phyloP scores from a whole-genome alignment of 2,329 filamentous ascomycete genomes.

The Dothiorella sarmentorum region DNA sequence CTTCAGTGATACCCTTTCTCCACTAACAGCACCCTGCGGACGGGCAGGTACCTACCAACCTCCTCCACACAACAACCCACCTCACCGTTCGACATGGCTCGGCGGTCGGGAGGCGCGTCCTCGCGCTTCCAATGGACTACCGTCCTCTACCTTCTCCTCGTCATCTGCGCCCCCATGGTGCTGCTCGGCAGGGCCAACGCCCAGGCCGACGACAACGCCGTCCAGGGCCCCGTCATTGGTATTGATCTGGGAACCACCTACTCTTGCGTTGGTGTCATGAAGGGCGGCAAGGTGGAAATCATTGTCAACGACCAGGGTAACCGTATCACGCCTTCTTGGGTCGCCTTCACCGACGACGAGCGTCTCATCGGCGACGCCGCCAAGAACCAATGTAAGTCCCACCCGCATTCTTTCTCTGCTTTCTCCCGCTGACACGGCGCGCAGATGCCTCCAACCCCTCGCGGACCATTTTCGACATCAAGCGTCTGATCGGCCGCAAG shows the following conservation, averaged over 20 bases:
- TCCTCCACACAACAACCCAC: background rate
- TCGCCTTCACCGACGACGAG: conserved; percentile 96
- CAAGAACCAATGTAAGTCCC: conserved; percentile 38
- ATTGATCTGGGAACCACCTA: conserved; percentile 38
- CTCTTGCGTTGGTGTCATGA: conserved; percentile 40
- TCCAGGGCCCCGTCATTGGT: conserved; percentile 35
- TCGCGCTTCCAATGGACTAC: conserved; percentile 81
- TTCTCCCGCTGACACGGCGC: background rate
- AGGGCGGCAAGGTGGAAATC: conserved; percentile 43
- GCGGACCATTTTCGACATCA: conserved; percentile 48
- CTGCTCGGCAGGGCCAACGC: conserved; percentile 74
- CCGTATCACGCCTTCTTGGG: conserved; percentile 63
- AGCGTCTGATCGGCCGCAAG: conserved; percentile 53
- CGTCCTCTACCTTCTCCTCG: conserved; percentile 84
- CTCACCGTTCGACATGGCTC: conserved; percentile 46
- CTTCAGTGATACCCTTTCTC: conserved; percentile 15
- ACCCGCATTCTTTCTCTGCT: too few relatives aligned
- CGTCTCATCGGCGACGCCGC: conserved; percentile 89
- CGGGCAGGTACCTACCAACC: conserved; percentile 1
- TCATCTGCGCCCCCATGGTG: conserved; percentile 80
- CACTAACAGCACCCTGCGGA: background rate
- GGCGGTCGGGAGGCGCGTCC: conserved; percentile 59
- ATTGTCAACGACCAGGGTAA: conserved; percentile 45
- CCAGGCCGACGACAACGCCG: conserved; percentile 61
- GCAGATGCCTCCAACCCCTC: conserved; percentile 46